Evolutionary conservation across 2,329 filamentous ascomycete genomes (phyloP).

Genomic region (Aureobasidium sp.): DNA sequence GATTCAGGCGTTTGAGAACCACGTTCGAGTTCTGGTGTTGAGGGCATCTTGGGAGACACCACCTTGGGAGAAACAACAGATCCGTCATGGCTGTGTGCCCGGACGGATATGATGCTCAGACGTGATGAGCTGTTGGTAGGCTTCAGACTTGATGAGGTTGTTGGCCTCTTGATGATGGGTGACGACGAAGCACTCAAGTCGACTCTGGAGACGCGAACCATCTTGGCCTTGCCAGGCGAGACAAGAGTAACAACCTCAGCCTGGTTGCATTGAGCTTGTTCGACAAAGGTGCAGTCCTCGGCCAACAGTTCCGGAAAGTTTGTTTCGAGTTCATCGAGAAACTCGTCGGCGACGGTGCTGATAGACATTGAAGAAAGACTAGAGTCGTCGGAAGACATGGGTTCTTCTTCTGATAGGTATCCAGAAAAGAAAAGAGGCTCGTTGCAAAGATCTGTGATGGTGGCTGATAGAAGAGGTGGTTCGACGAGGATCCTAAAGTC

Average conservation of each 20-base stretch:
- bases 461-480: conserved; percentile 13
- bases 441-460: conserved; percentile 15
- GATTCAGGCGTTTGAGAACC: conserved; percentile 1
- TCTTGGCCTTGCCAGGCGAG: conserved; percentile 24
- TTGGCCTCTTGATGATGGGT: not conserved
- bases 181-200: not conserved
- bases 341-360: conserved; percentile 11
- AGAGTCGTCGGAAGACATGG: conserved; percentile 20
- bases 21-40: conserved; percentile 3
- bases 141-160: not conserved
- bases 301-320: conserved; percentile 22
- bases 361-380: conserved; percentile 19
- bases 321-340: conserved; percentile 12
- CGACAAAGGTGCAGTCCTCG: conserved; percentile 19
- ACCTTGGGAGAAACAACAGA: not conserved
- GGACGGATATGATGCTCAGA: not conserved
- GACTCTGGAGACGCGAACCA: conserved; percentile 19
- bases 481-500: conserved; percentile 12
- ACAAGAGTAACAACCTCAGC: conserved; percentile 26
- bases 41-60: not conserved
- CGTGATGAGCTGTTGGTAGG: not conserved
- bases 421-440: conserved; percentile 20
- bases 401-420: conserved; percentile 24
- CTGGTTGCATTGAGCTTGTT: conserved; percentile 22
- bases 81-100: not conserved